Base-by-base conservation (phyloP, 495 filamentous ascomycete genomes). In the Terfezia boudieri region DNA sequence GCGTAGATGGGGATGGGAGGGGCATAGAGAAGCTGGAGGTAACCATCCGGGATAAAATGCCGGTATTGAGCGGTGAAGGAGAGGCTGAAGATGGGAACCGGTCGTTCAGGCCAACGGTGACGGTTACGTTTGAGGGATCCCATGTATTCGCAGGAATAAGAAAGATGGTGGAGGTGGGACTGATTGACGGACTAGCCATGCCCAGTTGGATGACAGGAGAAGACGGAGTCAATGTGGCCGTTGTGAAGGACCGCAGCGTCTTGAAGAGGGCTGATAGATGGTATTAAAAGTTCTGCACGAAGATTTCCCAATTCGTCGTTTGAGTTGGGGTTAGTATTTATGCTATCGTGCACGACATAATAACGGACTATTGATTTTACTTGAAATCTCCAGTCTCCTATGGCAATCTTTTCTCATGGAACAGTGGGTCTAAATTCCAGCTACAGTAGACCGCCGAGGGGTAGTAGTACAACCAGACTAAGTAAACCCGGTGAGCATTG, bases 181-280 rank as follows among this genome's bases (percentile, higher is more conserved):
- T 84, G 12, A 66, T 54, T 14, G 77, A 88, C 60, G 82, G 82
- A 0, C 74, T 77, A 65, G 73, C 69, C 22, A 88, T 92, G 78
- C 86, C 86, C 0, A 82, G 84, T 0, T 94, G 86, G 86, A 81
- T 92, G 80, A 88, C 84, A 1, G 86, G 86, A 1, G 84, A 92
- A 61, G 85, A 83, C 20, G 82, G 78, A 0, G 78, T 92, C 4
- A 88, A 80, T 58, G 67, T 79, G 48, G 83, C 81, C 0, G 73
- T 74, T 43, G 76, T 92, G 0, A 74, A 71, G 53, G 61, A 72
- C 48, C 82, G 84, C 4, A 74, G 51, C 14, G 50, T 49, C 9
- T 26, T 49, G 14, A 46, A 46, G 17, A 46, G 41, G 41, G 17
- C 12, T 14, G 17, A 46, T 20, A 46, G 17, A 46, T 46, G 41